Base-by-base conservation (phyloP, 805 yeast genomes). In the Candida coquimbonensis region DNA sequence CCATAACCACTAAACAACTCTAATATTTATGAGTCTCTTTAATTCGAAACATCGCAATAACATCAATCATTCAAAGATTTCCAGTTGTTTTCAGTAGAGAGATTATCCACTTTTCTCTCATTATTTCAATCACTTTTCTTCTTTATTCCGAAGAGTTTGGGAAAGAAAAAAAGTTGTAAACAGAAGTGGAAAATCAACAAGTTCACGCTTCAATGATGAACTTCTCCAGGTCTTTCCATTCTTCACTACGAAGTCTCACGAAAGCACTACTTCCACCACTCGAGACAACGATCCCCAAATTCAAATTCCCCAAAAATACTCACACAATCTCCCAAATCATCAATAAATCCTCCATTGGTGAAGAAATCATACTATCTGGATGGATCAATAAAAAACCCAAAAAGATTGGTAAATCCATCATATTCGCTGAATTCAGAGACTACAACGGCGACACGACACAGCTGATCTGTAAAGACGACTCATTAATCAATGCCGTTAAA, bases 311-410 rank as follows among this genome's bases (percentile, higher is more conserved):
- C 7, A 59, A 56, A 41, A 51, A 55, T 33, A 51, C 62, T 9
- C 54, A 51, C 19, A 54, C 59, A 2, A 40, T 59, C 12, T 21
- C 43, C 2, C 27, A 49, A 1, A 50, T 56, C 12, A 35, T 40
- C 13, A 17, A 37, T 0, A 32, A 49, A 9, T 7, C 49, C 0
- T 36, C 36, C n/a, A 43, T 54, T 38, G 54, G 50, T 11, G 6
- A 43, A 4, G 29, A 62, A 13, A 74, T 83, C 2, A 69, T 74
- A 0, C 52, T 91, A 8, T 78, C 87, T 51, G 98, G 99, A 0
- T 93, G 96, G 88, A 74, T 91, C 16, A 80, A 87, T 56, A 70
- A 75, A 21, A 81, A 82, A 52, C 93, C 96, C 0, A 73, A 83
- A 44, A 78, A 79, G 44, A 67, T 86, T 44, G 81, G 91, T 4